Evolutionary conservation across 2,329 filamentous ascomycete species (phyloP).

Genomic region (Chaetomiaceae sp.): DNA sequence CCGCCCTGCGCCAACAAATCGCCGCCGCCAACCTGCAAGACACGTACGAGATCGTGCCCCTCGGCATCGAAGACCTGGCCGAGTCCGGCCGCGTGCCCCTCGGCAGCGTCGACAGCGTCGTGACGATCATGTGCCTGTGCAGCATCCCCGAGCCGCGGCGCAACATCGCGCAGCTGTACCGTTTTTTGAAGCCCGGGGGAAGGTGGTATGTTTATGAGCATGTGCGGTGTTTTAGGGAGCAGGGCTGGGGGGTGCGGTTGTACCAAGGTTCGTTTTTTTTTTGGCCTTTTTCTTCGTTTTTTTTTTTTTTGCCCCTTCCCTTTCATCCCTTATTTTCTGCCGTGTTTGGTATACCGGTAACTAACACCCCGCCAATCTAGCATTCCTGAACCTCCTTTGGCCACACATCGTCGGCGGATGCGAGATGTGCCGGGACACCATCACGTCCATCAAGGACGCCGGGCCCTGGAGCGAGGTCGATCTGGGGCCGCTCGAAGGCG

Average conservation of each 20-base stretch:
- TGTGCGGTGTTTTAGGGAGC: slow-evolving; percentile 37
- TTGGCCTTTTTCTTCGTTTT: neutral
- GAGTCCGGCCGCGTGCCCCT: slow-evolving; percentile 41
- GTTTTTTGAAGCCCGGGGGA: slow-evolving; percentile 55
- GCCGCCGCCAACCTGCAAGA: slow-evolving; percentile 48
- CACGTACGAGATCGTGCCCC: slow-evolving; percentile 57
- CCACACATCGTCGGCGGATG: slow-evolving; percentile 49
- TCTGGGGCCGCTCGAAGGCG: slow-evolving; percentile 36
- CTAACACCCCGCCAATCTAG: slow-evolving; percentile 33
- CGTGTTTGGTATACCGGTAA: too few relatives aligned
- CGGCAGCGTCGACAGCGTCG: slow-evolving; percentile 54
- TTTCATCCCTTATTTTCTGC: too few relatives aligned
- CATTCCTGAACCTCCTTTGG: slow-evolving; percentile 49
- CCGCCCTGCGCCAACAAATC: slow-evolving; percentile 42
- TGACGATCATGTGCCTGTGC: slow-evolving; percentile 58
- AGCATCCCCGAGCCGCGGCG: slow-evolving; percentile 56
- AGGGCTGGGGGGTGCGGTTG: slow-evolving; percentile 35
- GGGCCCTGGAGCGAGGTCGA: slow-evolving; percentile 49
- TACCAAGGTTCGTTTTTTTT: slow-evolving; percentile 47
- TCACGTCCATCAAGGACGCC: slow-evolving; percentile 41
- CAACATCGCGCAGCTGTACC: slow-evolving; percentile 52
- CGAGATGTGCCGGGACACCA: slow-evolving; percentile 45
- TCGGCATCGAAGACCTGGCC: slow-evolving; percentile 56
- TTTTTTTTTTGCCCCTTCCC: too few relatives aligned
- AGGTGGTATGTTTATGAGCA: slow-evolving; percentile 62